Base-by-base conservation (phyloP, 176 grass and related monocot species). In the Aegilops sharonensis region DNA sequence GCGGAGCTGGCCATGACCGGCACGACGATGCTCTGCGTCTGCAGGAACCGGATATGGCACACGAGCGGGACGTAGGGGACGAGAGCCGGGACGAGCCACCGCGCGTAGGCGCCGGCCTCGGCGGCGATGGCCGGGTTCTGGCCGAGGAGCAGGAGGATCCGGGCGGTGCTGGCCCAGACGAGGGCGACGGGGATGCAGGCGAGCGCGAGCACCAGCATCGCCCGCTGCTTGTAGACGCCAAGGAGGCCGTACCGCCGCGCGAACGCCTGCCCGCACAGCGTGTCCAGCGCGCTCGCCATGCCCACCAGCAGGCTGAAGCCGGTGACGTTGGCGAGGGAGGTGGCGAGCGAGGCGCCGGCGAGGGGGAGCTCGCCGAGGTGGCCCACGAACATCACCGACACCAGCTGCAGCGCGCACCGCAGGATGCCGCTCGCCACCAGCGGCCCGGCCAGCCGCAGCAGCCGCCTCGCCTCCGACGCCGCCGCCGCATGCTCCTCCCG, bases 241-340 rank as follows among this genome's bases (percentile, higher is more conserved):
- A 76, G 73, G 14, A 76, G 45, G 24, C 36, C 36, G 36, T 8
- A 37, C 48, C 1, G 36, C 36, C 36, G 36, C 36, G 36, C 92
- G 75, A 87, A 94, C 11, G 92, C 88, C 74, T 97, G 95, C 23
- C 92, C 92, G 75, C 95, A 97, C 6, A 97, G 89, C 21, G 91
- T 97, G 83, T 97, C 92, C 36, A 97, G 64, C 42, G 95, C 91
- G 80, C 92, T 97, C 36, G 88, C 95, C 95, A 97, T 97, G 72
- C 92, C 91, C 36, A 37, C 36, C 37, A 48, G 45, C 45, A 48
- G 3, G 45, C 45, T 48, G 45, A 48, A 48, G 45, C 45, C 45
- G 1, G 45, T 48, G 0, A 15, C 47, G 47, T 50, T 50, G 47
- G 47, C 47, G 47, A 50, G 47, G 47, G 47, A 50, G 12, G 47